A percentile compares a stretch with the other conserved stretches of the same genome.
Evolutionary conservation across 2,329 filamentous ascomycete genomes (phyloP).

Genomic region (Diaporthe helianthi): DNA sequence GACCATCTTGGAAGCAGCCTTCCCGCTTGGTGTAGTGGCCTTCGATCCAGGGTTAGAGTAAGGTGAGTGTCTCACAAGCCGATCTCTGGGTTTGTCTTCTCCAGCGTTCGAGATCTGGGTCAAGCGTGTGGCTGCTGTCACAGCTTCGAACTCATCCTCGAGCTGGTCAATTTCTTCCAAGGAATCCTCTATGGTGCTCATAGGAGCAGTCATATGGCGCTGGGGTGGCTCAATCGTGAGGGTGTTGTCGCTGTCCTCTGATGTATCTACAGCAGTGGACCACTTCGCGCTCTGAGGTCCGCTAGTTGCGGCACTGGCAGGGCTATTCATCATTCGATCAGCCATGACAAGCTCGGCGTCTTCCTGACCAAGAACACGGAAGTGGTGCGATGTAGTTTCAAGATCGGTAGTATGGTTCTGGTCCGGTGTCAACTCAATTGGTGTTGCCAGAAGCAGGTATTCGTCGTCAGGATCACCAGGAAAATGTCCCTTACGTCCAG

Average conservation of each 20-base stretch:
- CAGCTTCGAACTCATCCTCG: slow-evolving; percentile 66
- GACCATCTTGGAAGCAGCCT: not conserved
- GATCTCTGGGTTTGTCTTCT: not conserved
- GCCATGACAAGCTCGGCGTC: slow-evolving; percentile 21
- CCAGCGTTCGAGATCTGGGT: not conserved
- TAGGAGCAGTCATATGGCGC: slow-evolving; percentile 20
- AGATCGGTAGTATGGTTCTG: not conserved
- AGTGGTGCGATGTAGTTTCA: slow-evolving; percentile 26
- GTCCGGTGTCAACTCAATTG: slow-evolving; percentile 41
- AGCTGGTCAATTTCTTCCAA: slow-evolving; percentile 67
- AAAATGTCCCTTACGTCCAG: slow-evolving; percentile 37
- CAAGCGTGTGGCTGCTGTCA: slow-evolving; percentile 40
- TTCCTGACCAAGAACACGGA: slow-evolving; percentile 24
- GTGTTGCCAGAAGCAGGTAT: slow-evolving; percentile 57
- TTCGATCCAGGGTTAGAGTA: slow-evolving; percentile 6
- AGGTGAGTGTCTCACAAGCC: not conserved
- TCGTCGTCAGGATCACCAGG: slow-evolving; percentile 44
- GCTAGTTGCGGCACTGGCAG: not conserved
- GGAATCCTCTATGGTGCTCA: slow-evolving; percentile 63
- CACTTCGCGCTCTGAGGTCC: slow-evolving; percentile 25
- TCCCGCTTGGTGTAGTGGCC: not conserved
- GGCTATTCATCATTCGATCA: not conserved
- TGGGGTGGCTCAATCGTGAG: slow-evolving; percentile 25
- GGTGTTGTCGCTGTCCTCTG: slow-evolving; percentile 33
- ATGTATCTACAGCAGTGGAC: slow-evolving; percentile 29